Conservation (phyloP, 345 rosid genomes). For the Kandelia obovata region DNA sequence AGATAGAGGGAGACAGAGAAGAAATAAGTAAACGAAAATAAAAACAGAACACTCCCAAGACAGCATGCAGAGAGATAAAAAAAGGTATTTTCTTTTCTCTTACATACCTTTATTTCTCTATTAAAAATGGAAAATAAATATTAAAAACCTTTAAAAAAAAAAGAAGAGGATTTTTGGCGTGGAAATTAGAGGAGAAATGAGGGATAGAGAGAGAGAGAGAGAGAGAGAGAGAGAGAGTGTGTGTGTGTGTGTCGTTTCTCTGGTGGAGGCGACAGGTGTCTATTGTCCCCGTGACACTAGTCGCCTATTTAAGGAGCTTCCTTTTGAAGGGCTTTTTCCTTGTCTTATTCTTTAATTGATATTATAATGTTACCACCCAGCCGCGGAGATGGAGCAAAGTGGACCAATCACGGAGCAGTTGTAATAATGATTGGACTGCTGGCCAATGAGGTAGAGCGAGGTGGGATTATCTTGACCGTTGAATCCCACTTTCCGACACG, state of each 20-base stretch:
- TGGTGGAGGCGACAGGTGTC: conserved; percentile 83
- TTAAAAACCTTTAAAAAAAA: background rate
- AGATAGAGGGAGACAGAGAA: background rate
- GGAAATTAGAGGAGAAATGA: conserved; percentile 10
- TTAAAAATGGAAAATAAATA: conserved; percentile 5
- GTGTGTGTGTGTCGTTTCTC: conserved; percentile 29
- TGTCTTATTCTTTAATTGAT: background rate
- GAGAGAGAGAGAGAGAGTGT: conserved; percentile 1
- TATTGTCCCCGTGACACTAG: conserved; percentile 54
- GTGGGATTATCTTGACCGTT: conserved; percentile 41
- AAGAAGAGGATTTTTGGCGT: background rate
- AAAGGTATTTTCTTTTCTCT: background rate
- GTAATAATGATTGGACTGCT: conserved; percentile 32
- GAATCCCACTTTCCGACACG: conserved; percentile 31
- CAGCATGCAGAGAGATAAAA: background rate
- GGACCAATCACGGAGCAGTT: conserved; percentile 37
- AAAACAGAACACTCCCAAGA: background rate
- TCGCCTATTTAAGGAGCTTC: conserved; percentile 50
- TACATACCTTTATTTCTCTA: conserved; percentile 23
- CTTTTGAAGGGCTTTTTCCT: conserved; percentile 1
- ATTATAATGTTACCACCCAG: conserved; percentile 15
- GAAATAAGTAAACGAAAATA: background rate
- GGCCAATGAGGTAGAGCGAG: conserved; percentile 36
- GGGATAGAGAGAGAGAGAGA: conserved; percentile 11
- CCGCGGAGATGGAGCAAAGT: conserved; percentile 42